A percentile compares a stretch with the other conserved stretches of the same genome.
phyloP scores from a whole-genome alignment of 768 basidiomycete species.

The Leucocoprinus leucothites region DNA sequence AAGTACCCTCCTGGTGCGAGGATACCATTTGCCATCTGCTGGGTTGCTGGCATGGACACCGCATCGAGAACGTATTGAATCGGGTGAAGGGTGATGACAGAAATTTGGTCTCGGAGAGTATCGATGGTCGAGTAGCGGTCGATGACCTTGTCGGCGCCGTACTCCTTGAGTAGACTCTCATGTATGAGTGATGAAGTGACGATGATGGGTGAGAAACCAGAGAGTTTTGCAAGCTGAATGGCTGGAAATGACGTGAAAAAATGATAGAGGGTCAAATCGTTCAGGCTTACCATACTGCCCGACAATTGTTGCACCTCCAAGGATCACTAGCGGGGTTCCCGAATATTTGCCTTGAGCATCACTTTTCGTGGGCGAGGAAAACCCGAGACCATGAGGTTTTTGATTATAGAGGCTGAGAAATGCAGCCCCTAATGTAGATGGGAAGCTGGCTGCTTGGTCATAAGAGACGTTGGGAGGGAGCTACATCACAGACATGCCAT shows the following conservation, averaged over 20 bases:
- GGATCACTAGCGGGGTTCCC: slow-evolving; percentile 26
- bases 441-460: slow-evolving; percentile 39
- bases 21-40: slow-evolving; percentile 29
- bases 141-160: slow-evolving; percentile 37
- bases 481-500: slow-evolving; percentile 15
- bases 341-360: slow-evolving; percentile 26
- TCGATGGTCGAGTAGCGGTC: slow-evolving; percentile 16
- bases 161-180: slow-evolving; percentile 23
- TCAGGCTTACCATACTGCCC: slow-evolving; percentile 22
- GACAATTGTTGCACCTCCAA: slow-evolving; percentile 26
- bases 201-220: slow-evolving; percentile 42
- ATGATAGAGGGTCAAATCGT: no score
- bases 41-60: slow-evolving; percentile 31
- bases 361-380: slow-evolving; percentile 22
- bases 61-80: slow-evolving; percentile 23
- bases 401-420: slow-evolving; percentile 30
- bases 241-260: slow-evolving; percentile 23
- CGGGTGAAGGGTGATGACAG: slow-evolving; percentile 12
- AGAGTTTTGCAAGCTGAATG: slow-evolving; percentile 37
- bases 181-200: slow-evolving; percentile 30
- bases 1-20: slow-evolving; percentile 35
- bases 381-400: slow-evolving; percentile 21
- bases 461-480: slow-evolving; percentile 35
- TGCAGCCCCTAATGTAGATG: slow-evolving; percentile 36
- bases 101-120: not conserved